phyloP scores from a whole-genome alignment of 1,139 yeast species.

The Pichia norvegensis region DNA sequence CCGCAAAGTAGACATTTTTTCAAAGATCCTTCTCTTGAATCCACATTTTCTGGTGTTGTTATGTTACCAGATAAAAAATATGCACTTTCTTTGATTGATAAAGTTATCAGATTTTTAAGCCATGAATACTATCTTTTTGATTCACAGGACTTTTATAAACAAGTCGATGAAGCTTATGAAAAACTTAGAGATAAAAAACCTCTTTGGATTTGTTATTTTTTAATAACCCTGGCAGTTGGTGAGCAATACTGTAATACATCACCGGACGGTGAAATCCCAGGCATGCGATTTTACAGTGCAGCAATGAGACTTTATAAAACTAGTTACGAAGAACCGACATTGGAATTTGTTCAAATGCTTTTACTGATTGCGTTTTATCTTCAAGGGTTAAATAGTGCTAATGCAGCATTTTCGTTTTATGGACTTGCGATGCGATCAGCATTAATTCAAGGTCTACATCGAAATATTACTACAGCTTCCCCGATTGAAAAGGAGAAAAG shows the following conservation, averaged over 20 bases:
- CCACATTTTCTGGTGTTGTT: constrained; percentile 22
- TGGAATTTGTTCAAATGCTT: constrained; percentile 37
- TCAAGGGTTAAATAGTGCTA: constrained; percentile 39
- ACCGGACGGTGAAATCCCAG: constrained; percentile 20
- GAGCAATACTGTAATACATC: constrained; percentile 29
- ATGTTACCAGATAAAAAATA: constrained; percentile 30
- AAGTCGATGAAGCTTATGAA: constrained; percentile 28
- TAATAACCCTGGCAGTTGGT: constrained; percentile 26
- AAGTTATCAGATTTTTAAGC: constrained; percentile 32
- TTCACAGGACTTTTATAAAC: constrained; percentile 16
- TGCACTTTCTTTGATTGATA: constrained; percentile 28
- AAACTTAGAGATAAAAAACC: constrained; percentile 24
- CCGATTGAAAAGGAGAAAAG: constrained; percentile 31
- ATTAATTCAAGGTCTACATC: constrained; percentile 38
- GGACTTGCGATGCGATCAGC: constrained; percentile 43
- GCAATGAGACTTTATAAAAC: constrained; percentile 36
- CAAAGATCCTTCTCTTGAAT: constrained; percentile 29
- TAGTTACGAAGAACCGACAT: constrained; percentile 34
- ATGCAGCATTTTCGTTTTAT: constrained; percentile 39
- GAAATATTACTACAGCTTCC: constrained; percentile 27
- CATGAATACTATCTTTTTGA: constrained; percentile 37
- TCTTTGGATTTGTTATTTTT: constrained; percentile 23
- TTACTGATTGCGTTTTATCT: constrained; percentile 38
- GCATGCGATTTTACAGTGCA: constrained; percentile 29
- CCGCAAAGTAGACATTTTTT: constrained; percentile 26